phyloP scores from a whole-genome alignment of 768 basidiomycete genomes.

The Pholiota microspora region DNA sequence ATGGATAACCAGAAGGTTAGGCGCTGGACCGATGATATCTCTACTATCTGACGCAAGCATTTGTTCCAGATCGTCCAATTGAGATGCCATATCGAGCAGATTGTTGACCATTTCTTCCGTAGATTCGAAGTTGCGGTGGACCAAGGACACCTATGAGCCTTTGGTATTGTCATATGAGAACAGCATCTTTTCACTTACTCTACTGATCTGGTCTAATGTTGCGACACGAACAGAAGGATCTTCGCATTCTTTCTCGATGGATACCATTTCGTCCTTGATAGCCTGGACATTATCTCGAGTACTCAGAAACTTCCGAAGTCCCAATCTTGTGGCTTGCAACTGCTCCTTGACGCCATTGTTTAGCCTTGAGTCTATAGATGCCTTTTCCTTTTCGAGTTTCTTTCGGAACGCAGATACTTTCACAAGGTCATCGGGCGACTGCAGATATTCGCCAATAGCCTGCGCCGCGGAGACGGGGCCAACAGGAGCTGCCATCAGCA shows the following conservation, averaged over 20 bases:
- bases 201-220: conserved; percentile 94
- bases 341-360: conserved; percentile 93
- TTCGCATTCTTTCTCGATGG: conserved; percentile 70
- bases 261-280: conserved; percentile 84
- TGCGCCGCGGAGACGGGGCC: conserved; percentile 71
- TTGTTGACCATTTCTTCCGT: conserved; percentile 96
- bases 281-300: conserved; percentile 77
- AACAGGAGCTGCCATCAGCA: conserved; percentile 45
- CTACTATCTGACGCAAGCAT: conserved; percentile 74
- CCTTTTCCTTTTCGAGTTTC: conserved; percentile 95
- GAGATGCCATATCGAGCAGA: conserved; percentile 86
- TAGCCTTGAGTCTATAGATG: conserved; percentile 87
- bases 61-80: conserved; percentile 73
- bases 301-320: conserved; percentile 75
- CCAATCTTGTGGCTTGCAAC: conserved; percentile 85
- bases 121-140: conserved; percentile 92
- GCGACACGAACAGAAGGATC: conserved; percentile 76
- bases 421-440: conserved; percentile 89
- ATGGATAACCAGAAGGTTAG: conserved; percentile 88
- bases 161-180: background rate
- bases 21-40: conserved; percentile 83
- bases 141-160: conserved; percentile 78
- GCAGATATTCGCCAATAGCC: conserved; percentile 85
- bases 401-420: conserved; percentile 89
- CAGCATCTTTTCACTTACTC: conserved; percentile 48